Evolutionary conservation across 805 yeast species (phyloP).

Genomic region (Hanseniaspora nectarophila): DNA sequence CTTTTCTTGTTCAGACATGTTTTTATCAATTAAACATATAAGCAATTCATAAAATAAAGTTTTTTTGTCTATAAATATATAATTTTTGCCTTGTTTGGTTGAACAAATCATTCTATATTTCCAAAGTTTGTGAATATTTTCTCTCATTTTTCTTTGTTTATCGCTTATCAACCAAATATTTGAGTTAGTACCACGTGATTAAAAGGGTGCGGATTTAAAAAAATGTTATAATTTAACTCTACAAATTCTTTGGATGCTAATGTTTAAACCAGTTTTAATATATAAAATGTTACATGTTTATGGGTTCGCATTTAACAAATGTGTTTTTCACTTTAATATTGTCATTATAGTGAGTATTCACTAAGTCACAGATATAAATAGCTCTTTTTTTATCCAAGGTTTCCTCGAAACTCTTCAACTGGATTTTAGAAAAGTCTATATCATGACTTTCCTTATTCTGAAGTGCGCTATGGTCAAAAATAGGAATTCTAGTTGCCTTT

Average conservation of each 20-base stretch:
- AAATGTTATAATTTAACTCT: too few species aligned
- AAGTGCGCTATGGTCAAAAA: background rate
- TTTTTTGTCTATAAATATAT: too few species aligned
- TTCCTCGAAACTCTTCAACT: constrained; percentile 19
- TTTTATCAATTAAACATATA: too few species aligned
- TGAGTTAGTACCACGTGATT: too few species aligned
- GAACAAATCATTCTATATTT: too few species aligned
- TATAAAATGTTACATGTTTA: background rate
- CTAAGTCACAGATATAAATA: constrained; percentile 7
- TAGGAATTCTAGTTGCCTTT: constrained; percentile 2
- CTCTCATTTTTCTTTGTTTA: too few species aligned
- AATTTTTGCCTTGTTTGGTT: too few species aligned
- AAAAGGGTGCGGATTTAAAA: too few species aligned
- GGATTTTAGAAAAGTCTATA: background rate
- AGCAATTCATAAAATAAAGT: background rate
- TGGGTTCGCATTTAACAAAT: constrained; percentile 11
- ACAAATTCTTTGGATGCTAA: too few species aligned
- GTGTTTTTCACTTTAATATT: background rate
- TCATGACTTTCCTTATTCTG: background rate
- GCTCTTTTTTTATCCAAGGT: background rate
- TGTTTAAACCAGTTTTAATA: too few species aligned
- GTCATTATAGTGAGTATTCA: background rate
- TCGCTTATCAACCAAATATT: background rate
- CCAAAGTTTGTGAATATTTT: too few species aligned
- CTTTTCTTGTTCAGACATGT: background rate